Evolutionary conservation across 768 basidiomycete genomes (phyloP), one percentile per base, ranked within the genome.

Genomic region (Agaricus subrufescens): DNA sequence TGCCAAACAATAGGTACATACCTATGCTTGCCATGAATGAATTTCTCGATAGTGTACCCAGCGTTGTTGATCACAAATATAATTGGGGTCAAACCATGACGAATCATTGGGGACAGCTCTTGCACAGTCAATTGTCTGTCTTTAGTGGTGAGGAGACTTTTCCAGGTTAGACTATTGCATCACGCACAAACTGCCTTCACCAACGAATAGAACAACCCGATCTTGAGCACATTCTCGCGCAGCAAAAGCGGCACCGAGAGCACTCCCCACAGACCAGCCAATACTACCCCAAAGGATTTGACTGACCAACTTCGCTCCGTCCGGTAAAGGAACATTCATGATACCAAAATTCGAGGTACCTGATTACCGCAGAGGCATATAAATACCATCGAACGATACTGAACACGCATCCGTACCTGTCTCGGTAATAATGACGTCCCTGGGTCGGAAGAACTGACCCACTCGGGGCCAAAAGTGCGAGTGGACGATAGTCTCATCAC

Each of bases 231-330:
- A 63, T 47, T 94, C 90, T 40, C 77, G 73, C 2, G 86, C 93
- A 2, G 89, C 95, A 31, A 95, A 73, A 3, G 91, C 88, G 5
- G 87, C 87, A 31, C 94, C 93, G 0, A 94, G 79, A 34, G 15
- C 82, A 79, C 45, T 67, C 74, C 91, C 91, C 40, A 89, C 83
- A 15, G 87, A 84, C 87, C 88, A 97, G 0, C 95, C 95, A 61
- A 98, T 97, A 57, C 87, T 87, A 49, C 95, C 94, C 86, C 90
- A 97, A 4, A 97, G 71, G 50, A 96, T 83, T 70, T 94, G 92
- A 58, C 78, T 82, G 39, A 92, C 58, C 56, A 87, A 83, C 4
- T 84, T 68, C 0, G 85, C 73, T 45, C 82, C 76, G n/a, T 82
- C 75, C 0, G 95, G 95, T 10, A 96, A 71, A 1, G 86, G 84